Percentiles rank a stretch among this genome's conserved stretches.
These are phyloP conservation scores for Pinus albicaulis DNA, from an alignment of 75 land plant species.

Conservation along the genomic window DNA sequence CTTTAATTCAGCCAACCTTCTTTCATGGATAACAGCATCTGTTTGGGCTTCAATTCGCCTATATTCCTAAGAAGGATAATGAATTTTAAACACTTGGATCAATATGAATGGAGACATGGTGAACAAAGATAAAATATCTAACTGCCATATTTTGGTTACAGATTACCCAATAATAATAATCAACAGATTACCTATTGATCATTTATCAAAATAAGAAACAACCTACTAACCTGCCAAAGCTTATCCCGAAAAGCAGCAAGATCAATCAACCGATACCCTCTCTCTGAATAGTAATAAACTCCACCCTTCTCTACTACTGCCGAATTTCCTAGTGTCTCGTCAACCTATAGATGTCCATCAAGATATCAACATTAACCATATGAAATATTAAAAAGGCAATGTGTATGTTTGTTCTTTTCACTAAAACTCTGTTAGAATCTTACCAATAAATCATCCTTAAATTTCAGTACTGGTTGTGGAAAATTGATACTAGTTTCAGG, in stretches of 20 bases:
- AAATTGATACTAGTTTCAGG: conserved; percentile 62
- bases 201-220: conserved; percentile 1
- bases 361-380: neutral
- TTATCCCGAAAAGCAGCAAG: conserved; percentile 77
- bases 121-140: neutral
- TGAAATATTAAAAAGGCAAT: neutral
- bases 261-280: conserved; percentile 93
- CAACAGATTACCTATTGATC: neutral
- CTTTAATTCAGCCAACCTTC: conserved; percentile 55
- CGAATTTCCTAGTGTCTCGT: conserved; percentile 69
- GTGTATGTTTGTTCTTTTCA: neutral
- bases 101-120: neutral
- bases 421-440: conserved; percentile 1
- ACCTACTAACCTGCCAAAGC: conserved; percentile 77
- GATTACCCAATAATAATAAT: neutral
- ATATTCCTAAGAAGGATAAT: conserved; percentile 46
- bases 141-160: neutral
- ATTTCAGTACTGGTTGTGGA: conserved; percentile 46
- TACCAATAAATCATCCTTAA: conserved; percentile 68
- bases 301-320: conserved; percentile 73
- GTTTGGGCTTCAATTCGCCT: conserved; percentile 45
- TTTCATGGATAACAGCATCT: conserved; percentile 43
- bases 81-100: neutral
- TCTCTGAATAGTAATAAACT: conserved; percentile 83
- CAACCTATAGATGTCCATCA: conserved; percentile 43